Base-by-base conservation (phyloP, 495 filamentous ascomycete genomes). In the Astrothelium macrocarpum region DNA sequence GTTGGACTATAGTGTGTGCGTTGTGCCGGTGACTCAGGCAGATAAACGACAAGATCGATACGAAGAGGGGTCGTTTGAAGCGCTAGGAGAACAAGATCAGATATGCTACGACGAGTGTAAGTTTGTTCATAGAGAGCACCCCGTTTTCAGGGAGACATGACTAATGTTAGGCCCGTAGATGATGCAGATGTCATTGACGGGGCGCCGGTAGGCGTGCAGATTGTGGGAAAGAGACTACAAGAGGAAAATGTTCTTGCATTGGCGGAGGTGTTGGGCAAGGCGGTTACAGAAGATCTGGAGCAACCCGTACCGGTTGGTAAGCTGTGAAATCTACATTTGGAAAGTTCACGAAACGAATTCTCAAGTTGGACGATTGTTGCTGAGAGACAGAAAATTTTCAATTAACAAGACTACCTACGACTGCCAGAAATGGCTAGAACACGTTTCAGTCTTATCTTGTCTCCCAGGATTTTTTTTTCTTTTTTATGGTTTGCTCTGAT, bases 31-130 rank as follows among this genome's bases (percentile, higher is more conserved):
- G 20, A 56, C 49, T 20, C 26, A 56, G 26, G 81, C 77, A 3
- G 79, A 84, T 62, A 82, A 84, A 69, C 67, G 61, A 1, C 58
- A 85, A 5, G 85, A 87, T 74, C 69, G 74, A 59, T 72, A 77
- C 11, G 70, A 73, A 12, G 62, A 72, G 4, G 67, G 65, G 0
- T 20, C 3, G 10, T 78, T 73, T 63, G 65, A 72, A 60, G 75
- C 78, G 28, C 10, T 76, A 26, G 69, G 70, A 63, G 78, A 81
- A 26, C 36, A 70, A 1, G 83, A 84, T 67, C 70, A 72, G 36
- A 60, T 68, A 32, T 75, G 74, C 12, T 74, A 79, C 26, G 77
- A 77, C 62, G 74, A 69, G 49, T 87, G 84, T 87, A 66, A 80
- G 84, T 84, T 43, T 29, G 0, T 26, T 56, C 20, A 9, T 9